Evolutionary conservation across 2,329 filamentous ascomycete species (phyloP).

Genomic region (Aspergillus brunneoviolaceus): DNA sequence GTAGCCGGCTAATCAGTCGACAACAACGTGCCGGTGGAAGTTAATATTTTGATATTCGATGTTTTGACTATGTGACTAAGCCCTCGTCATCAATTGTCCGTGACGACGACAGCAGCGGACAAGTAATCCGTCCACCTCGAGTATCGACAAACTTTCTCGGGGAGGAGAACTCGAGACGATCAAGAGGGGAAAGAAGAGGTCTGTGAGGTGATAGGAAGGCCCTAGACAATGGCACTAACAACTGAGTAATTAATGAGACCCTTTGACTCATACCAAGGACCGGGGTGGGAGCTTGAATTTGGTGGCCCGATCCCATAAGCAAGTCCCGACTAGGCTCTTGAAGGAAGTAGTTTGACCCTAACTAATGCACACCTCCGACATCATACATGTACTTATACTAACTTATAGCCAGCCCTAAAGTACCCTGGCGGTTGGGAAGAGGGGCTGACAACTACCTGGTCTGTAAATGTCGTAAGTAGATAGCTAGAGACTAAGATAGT

Average conservation of each 20-base stretch:
- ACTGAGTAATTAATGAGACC: not conserved
- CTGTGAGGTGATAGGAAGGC: conserved; percentile 12
- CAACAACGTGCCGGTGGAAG: not conserved
- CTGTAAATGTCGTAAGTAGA: not conserved
- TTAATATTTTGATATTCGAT: too few relatives aligned
- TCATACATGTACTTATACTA: not conserved
- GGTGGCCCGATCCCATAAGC: not conserved
- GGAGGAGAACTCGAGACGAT: conserved; percentile 9
- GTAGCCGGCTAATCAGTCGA: too few relatives aligned
- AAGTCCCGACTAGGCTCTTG: not conserved
- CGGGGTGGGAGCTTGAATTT: not conserved
- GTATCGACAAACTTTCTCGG: not conserved
- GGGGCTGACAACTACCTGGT: too few relatives aligned
- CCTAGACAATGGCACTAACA: conserved; percentile 8
- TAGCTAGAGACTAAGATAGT: not conserved
- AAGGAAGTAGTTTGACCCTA: too few relatives aligned
- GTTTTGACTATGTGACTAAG: not conserved
- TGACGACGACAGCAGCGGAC: not conserved
- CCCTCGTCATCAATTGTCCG: not conserved
- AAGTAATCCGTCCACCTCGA: not conserved
- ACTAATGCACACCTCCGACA: too few relatives aligned
- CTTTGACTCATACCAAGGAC: conserved; percentile 6
- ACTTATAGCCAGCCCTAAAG: not conserved
- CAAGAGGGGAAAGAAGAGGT: conserved; percentile 17
- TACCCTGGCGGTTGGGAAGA: not conserved